These are phyloP conservation scores for Coemansia sp. DNA, from an alignment of 192 early-diverging fungal species.

Conservation along the genomic window DNA sequence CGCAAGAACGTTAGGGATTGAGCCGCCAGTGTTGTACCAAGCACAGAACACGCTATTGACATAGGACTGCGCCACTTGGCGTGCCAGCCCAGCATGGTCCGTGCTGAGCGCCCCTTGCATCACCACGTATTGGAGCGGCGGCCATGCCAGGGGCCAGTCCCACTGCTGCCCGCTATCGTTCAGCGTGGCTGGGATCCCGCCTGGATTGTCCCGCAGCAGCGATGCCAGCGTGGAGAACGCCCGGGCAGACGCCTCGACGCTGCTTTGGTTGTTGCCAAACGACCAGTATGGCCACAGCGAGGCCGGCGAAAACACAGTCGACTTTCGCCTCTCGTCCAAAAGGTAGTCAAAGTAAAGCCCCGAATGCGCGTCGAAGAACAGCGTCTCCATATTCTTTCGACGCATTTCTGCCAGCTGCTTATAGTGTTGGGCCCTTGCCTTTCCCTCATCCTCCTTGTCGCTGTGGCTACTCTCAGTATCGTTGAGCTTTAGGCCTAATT, in stretches of 20 bases:
- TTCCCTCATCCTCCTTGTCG: no score
- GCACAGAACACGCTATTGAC: slow-evolving; percentile 64
- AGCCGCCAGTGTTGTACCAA: slow-evolving; percentile 72
- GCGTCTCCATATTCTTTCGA: slow-evolving; percentile 51
- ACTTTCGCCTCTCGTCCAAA: slow-evolving; percentile 34
- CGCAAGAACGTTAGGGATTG: slow-evolving; percentile 52
- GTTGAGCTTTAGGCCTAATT: slow-evolving; percentile 5
- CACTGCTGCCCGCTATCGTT: slow-evolving; percentile 68
- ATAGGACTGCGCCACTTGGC: slow-evolving; percentile 56
- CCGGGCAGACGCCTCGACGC: slow-evolving; percentile 3
- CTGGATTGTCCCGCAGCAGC: slow-evolving; percentile 53
- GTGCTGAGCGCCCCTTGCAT: slow-evolving; percentile 55
- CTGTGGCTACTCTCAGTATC: no score
- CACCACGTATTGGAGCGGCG: slow-evolving; percentile 63
- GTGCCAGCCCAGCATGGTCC: slow-evolving; percentile 17
- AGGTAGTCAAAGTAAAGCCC: slow-evolving; percentile 63
- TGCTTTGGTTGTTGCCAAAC: slow-evolving; percentile 27
- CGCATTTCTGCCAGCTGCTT: slow-evolving; percentile 35
- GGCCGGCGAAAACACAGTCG: slow-evolving; percentile 52
- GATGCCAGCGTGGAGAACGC: slow-evolving; percentile 50
- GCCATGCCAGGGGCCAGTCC: slow-evolving; percentile 76
- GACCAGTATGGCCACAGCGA: slow-evolving; percentile 69
- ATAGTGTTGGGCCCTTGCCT: slow-evolving; percentile 8
- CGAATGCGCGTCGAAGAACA: slow-evolving; percentile 58
- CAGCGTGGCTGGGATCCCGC: slow-evolving; percentile 65